A percentile compares a stretch with the other conserved stretches of the same genome.
These are phyloP conservation scores for Yarrowia sp. DNA, from an alignment of 805 yeast genomes.

Conservation along the genomic window DNA sequence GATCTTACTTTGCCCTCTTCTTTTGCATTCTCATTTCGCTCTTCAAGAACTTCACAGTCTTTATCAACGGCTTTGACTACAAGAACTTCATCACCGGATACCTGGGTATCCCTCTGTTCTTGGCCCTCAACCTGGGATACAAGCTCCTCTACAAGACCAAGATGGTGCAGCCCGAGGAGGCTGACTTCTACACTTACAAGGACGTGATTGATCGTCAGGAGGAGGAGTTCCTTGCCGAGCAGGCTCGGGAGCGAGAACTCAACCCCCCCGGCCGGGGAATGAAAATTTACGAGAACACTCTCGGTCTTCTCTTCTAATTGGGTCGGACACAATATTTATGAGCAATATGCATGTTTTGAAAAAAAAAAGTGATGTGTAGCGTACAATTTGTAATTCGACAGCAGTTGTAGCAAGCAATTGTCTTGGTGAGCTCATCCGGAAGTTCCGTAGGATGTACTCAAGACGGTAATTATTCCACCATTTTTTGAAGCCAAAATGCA, in stretches of 20 bases:
- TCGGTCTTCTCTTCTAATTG: constrained; percentile 25
- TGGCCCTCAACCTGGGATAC: constrained; percentile 55
- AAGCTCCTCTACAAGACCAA: constrained; percentile 41
- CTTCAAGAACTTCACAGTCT: constrained; percentile 70
- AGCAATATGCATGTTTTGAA: constrained; percentile 20
- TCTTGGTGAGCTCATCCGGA: not conserved
- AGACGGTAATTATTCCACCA: constrained; percentile 2
- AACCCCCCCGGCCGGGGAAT: constrained; percentile 22
- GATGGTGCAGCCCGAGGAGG: constrained; percentile 20
- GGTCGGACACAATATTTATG: constrained; percentile 9
- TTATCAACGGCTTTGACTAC: constrained; percentile 57
- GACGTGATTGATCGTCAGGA: constrained; percentile 28
- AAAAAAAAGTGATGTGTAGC: too few species aligned
- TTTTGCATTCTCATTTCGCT: constrained; percentile 55
- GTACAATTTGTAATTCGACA: too few species aligned
- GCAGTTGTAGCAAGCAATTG: not conserved
- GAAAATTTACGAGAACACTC: constrained; percentile 27
- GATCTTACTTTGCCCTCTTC: constrained; percentile 54
- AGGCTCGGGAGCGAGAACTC: constrained; percentile 26
- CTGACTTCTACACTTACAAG: constrained; percentile 27
- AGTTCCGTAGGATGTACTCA: not conserved
- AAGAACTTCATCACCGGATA: constrained; percentile 73
- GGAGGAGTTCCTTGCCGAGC: constrained; percentile 26
- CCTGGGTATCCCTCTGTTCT: constrained; percentile 65
- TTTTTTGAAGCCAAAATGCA: not conserved